Evolutionary conservation across 2,329 filamentous ascomycete species (phyloP).

Genomic region (Knoxdaviesia capensis): DNA sequence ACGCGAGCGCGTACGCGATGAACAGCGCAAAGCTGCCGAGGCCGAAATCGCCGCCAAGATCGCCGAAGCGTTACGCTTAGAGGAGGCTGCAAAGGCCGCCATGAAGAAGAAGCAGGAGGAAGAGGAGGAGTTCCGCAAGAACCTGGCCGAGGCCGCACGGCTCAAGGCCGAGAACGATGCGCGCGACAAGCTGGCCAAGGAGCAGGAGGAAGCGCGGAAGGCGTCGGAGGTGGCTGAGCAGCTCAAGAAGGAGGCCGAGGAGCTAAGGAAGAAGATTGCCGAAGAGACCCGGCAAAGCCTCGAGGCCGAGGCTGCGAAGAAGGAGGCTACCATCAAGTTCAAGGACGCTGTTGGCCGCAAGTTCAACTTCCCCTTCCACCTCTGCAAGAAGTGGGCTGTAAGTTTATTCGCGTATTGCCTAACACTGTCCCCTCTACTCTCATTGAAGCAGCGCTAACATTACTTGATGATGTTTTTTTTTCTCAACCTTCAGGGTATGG

Average conservation of each 20-base stretch:
- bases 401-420: constrained; percentile 12
- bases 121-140: constrained; percentile 8
- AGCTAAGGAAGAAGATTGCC: constrained; percentile 32
- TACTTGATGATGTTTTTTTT: not conserved
- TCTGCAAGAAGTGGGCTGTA: constrained; percentile 73
- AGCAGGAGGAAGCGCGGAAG: constrained; percentile 15
- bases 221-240: constrained; percentile 18
- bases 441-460: not conserved
- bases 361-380: constrained; percentile 75
- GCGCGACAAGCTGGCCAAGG: constrained; percentile 15
- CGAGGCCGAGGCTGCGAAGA: constrained; percentile 23
- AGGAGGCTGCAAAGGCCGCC: constrained; percentile 15
- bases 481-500: constrained; percentile 46
- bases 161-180: constrained; percentile 18
- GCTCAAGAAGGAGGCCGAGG: constrained; percentile 29
- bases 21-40: constrained; percentile 16
- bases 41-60: constrained; percentile 3
- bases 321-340: constrained; percentile 50
- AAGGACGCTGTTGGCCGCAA: constrained; percentile 83
- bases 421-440: not conserved
- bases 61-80: too few relatives aligned
- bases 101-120: constrained; percentile 6
- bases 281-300: constrained; percentile 31
- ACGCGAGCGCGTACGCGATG: constrained; percentile 2
- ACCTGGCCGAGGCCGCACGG: constrained; percentile 9